Percentiles rank a stretch among this genome's conserved stretches.
Evolutionary conservation across 805 yeast species (phyloP).

Genomic region (Saccharomycopsis selenospora): DNA sequence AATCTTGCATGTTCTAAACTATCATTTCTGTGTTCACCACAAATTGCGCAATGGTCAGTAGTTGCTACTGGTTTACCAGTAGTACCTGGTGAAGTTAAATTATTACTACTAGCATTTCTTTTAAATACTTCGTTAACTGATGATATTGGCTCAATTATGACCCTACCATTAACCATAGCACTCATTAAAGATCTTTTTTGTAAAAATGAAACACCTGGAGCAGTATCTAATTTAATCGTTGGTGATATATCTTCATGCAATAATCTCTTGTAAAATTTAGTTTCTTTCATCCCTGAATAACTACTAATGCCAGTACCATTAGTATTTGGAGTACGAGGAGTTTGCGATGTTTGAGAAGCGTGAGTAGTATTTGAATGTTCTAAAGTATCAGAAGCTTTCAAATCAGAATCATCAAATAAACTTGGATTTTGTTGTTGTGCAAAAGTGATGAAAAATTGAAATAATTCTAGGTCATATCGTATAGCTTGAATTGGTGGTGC

Average conservation of each 20-base stretch:
- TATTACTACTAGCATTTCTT: slow-evolving; percentile 19
- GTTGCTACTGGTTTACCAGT: slow-evolving; percentile 56
- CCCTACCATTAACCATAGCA: slow-evolving; percentile 71
- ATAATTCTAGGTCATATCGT: slow-evolving; percentile 36
- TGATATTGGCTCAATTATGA: slow-evolving; percentile 78
- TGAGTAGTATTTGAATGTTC: background rate
- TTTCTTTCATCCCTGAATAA: slow-evolving; percentile 29
- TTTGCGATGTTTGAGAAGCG: too few species aligned
- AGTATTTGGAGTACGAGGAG: too few species aligned
- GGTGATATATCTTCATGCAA: slow-evolving; percentile 78
- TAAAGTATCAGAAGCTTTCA: background rate
- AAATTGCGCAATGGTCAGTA: slow-evolving; percentile 67
- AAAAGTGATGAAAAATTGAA: slow-evolving; percentile 32
- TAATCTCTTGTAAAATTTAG: slow-evolving; percentile 54
- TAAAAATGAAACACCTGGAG: slow-evolving; percentile 59
- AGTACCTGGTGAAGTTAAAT: slow-evolving; percentile 16
- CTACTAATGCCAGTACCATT: background rate
- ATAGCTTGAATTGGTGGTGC: slow-evolving; percentile 36
- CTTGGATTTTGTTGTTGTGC: slow-evolving; percentile 28
- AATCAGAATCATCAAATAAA: background rate
- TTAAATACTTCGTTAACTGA: slow-evolving; percentile 62
- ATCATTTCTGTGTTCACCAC: slow-evolving; percentile 73
- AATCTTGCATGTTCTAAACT: slow-evolving; percentile 70
- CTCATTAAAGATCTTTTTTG: slow-evolving; percentile 54
- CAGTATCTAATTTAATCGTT: slow-evolving; percentile 51